phyloP scores from a whole-genome alignment of 176 grass and related monocot genomes.

The Thinopyrum elongatum region DNA sequence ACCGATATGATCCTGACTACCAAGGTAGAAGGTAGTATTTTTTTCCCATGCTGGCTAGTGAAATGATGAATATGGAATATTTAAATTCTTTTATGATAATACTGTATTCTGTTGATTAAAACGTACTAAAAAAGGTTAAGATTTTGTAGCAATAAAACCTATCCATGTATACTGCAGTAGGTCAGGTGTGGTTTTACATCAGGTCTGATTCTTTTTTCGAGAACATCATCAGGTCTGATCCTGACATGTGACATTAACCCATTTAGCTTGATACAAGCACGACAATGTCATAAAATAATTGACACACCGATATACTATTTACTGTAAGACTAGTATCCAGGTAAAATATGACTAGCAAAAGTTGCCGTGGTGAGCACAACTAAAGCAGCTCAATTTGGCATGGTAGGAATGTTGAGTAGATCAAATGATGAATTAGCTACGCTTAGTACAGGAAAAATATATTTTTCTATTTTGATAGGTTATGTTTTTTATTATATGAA shows the following conservation, averaged over 20 bases:
- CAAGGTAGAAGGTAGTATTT: neutral
- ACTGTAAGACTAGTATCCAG: neutral
- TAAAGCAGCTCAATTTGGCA: neutral
- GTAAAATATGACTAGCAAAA: neutral
- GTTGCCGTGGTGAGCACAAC: neutral
- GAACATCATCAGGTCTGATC: neutral
- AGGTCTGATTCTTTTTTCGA: neutral
- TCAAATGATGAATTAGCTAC: neutral
- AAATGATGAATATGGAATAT: conserved; percentile 6
- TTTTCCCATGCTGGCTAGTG: conserved; percentile 9
- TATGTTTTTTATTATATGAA: neutral
- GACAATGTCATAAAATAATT: neutral
- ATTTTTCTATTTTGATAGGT: neutral
- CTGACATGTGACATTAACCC: neutral
- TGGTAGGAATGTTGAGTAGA: conserved; percentile 2
- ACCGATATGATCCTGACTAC: conserved; percentile 16
- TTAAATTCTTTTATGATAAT: neutral
- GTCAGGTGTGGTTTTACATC: neutral
- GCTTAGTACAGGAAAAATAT: neutral
- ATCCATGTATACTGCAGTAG: neutral
- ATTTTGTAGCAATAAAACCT: neutral
- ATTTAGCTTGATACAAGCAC: neutral
- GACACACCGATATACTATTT: neutral
- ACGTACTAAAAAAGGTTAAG: neutral
- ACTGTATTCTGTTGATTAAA: neutral